Conservation (phyloP, 306 rosid genomes). For the cucumber (Cucumis sativus) region Cucumber_9930_V3 NC_026660.2:30683501-30684000, state of each 20-base stretch:
- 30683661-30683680: slow-evolving; percentile 96
- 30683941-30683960: slow-evolving; percentile 43
- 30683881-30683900: slow-evolving; percentile 97
- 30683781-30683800: neutral
- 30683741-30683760: neutral
- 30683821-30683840: neutral
- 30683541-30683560: slow-evolving; percentile 13
- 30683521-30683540: neutral
- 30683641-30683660: slow-evolving; percentile 97
- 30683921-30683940: slow-evolving; percentile 91
- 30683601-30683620: slow-evolving; percentile 76
- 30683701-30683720: slow-evolving; percentile 37
- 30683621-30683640: slow-evolving; percentile 72
- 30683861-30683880: slow-evolving; percentile 98
- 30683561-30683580: slow-evolving; percentile 98
- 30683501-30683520: slow-evolving; percentile 12
- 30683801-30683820: neutral
- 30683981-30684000: neutral
- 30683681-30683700: slow-evolving; percentile 92
- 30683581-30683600: slow-evolving; percentile 78
- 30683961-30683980: neutral
- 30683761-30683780: neutral
- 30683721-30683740: neutral
- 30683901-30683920: slow-evolving; percentile 87
- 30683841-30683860: slow-evolving; percentile 68